Conservation (phyloP, 805 yeast species). For the Zygoascus flipseniorum region DNA sequence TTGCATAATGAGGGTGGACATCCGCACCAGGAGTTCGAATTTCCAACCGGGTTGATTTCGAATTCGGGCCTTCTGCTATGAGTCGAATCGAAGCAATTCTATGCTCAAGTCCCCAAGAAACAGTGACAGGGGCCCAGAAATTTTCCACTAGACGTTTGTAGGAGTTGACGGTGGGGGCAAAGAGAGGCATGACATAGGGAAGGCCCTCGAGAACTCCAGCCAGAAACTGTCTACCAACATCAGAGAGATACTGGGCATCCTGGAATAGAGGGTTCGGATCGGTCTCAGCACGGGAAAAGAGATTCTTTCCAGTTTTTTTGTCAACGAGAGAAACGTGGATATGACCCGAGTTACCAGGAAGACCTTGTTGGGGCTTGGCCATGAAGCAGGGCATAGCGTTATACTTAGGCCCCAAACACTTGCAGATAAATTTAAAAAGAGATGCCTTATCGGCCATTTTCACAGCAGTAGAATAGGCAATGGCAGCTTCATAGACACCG, state of each 20-base stretch:
- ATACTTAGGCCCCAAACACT: conserved; percentile 21
- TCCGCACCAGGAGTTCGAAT: conserved; percentile 33
- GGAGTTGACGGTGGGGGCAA: conserved; percentile 30
- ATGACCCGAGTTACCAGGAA: conserved; percentile 32
- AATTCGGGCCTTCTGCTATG: conserved; percentile 22
- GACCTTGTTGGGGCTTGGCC: conserved; percentile 30
- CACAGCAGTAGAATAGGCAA: conserved; percentile 23
- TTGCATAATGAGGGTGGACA: conserved; percentile 28
- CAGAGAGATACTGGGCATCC: conserved; percentile 22
- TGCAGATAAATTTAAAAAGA: conserved; percentile 25
- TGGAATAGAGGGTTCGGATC: conserved; percentile 22
- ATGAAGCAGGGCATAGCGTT: conserved; percentile 28
- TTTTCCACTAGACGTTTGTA: conserved; percentile 29
- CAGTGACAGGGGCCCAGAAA: conserved; percentile 32
- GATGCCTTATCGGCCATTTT: conserved; percentile 26
- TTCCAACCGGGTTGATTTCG: conserved; percentile 26
- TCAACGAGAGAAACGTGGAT: conserved; percentile 26
- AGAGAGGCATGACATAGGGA: conserved; percentile 28
- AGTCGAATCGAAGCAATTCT: conserved; percentile 28
- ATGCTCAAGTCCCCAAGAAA: conserved; percentile 30
- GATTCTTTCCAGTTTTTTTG: conserved; percentile 18
- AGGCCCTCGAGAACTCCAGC: conserved; percentile 29
- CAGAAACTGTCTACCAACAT: conserved; percentile 24
- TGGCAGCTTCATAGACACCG: conserved; percentile 30
- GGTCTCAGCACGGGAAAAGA: conserved; percentile 19